Percentiles rank a stretch among this genome's conserved stretches.
Conservation (phyloP, 2,329 filamentous ascomycete genomes). For the Aspergillus caelatus region DNA sequence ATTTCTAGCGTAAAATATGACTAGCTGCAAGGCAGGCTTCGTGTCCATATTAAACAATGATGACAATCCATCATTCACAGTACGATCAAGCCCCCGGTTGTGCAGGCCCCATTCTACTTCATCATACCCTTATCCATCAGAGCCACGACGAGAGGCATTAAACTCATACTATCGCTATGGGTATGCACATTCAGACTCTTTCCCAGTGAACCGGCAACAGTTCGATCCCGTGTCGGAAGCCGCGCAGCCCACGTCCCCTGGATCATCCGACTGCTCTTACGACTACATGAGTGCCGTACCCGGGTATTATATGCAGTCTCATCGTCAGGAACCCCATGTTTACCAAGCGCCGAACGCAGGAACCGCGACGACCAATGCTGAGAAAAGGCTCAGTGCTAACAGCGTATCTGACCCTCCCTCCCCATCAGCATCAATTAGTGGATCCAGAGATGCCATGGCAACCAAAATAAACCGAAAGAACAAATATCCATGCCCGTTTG, state of each 20-base stretch:
- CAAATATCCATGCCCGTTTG: constrained; percentile 67
- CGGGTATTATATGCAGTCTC: constrained; percentile 30
- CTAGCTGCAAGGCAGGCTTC: constrained; percentile 37
- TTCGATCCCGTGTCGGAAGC: constrained; percentile 31
- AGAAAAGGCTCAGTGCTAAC: constrained; percentile 27
- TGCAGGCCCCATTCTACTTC: constrained; percentile 26
- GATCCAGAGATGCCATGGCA: constrained; percentile 25
- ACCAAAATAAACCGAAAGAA: constrained; percentile 55
- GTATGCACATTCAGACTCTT: constrained; percentile 28
- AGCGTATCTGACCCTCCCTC: constrained; percentile 31
- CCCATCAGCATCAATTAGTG: constrained; percentile 28
- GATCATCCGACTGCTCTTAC: constrained; percentile 38
- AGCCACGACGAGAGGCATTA: constrained; percentile 21
- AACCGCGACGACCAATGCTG: constrained; percentile 17
- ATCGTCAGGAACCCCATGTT: constrained; percentile 29
- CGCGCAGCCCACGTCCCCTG: constrained; percentile 32
- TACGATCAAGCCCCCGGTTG: constrained; percentile 36
- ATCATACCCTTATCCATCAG: constrained; percentile 24
- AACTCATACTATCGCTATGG: constrained; percentile 24
- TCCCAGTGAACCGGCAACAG: constrained; percentile 26
- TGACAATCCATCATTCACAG: constrained; percentile 50
- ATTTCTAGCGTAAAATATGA: constrained; percentile 28
- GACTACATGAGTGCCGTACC: constrained; percentile 29
- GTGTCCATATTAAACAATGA: constrained; percentile 52
- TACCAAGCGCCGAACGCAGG: constrained; percentile 26